Conservation (phyloP, 2,329 filamentous ascomycete genomes). For the Fusarium sp. region DNA sequence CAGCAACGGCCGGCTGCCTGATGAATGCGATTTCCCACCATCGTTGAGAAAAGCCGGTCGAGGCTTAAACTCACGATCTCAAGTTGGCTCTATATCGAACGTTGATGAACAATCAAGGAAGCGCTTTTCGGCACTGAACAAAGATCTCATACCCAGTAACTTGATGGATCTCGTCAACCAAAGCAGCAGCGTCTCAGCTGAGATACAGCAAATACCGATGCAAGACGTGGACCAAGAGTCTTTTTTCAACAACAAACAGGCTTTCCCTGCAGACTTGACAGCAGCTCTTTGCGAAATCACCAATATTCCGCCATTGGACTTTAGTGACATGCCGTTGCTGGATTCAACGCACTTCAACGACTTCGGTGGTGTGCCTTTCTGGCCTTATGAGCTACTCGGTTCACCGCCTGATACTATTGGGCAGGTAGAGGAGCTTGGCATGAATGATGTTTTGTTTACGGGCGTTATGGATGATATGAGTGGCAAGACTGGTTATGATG, state of each 20-base stretch:
- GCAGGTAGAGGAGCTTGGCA: neutral
- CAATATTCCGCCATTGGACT: conserved; percentile 18
- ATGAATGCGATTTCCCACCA: conserved; percentile 45
- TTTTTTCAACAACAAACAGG: conserved; percentile 15
- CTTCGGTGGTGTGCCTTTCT: neutral
- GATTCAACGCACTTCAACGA: conserved; percentile 13
- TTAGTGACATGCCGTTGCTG: conserved; percentile 17
- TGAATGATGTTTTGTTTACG: conserved; percentile 4
- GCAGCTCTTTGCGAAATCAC: conserved; percentile 25
- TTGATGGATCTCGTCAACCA: neutral
- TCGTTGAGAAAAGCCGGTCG: conserved; percentile 22
- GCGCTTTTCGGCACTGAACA: conserved; percentile 18
- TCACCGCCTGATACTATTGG: neutral
- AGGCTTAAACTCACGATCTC: neutral
- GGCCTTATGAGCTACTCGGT: conserved; percentile 13
- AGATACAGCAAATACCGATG: neutral
- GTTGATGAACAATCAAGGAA: neutral
- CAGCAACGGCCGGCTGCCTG: conserved; percentile 43
- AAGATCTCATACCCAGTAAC: neutral
- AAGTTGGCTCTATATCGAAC: fast-evolving
- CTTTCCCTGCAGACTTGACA: neutral
- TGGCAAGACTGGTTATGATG: neutral
- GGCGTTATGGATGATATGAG: neutral
- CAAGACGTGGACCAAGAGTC: conserved; percentile 17
- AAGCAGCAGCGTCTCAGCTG: fast-evolving